Percentiles rank a stretch among this genome's conserved stretches.
These are phyloP conservation scores for Coemansia sp. DNA, from an alignment of 192 early-diverging fungal genomes.

Conservation along the genomic window DNA sequence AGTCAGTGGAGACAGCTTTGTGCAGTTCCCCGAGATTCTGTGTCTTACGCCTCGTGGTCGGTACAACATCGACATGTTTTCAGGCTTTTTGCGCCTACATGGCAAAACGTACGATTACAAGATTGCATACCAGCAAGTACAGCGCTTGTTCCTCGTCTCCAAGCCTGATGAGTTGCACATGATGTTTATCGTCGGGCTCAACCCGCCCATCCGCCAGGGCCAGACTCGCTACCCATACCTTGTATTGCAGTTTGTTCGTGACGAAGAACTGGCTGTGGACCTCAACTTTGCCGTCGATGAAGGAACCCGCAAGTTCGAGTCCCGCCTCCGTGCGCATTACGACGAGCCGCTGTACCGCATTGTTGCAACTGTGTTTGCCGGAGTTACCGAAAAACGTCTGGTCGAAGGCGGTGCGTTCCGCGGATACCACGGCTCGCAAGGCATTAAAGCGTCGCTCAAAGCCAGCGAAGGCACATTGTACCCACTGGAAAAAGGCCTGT, in stretches of 20 bases:
- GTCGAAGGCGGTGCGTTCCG: slow-evolving; percentile 65
- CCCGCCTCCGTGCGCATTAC: slow-evolving; percentile 76
- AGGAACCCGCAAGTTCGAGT: slow-evolving; percentile 67
- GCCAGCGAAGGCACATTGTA: slow-evolving; percentile 95
- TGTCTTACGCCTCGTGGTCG: slow-evolving; percentile 92
- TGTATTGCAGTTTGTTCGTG: slow-evolving; percentile 93
- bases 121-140: slow-evolving; percentile 82
- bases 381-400: slow-evolving; percentile 75
- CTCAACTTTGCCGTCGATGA: slow-evolving; percentile 82
- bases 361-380: slow-evolving; percentile 82
- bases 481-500: slow-evolving; percentile 88
- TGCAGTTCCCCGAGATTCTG: slow-evolving; percentile 82
- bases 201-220: slow-evolving; percentile 95
- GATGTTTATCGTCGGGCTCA: slow-evolving; percentile 91
- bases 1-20: slow-evolving; percentile 83
- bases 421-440: slow-evolving; percentile 73
- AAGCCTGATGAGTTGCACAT: slow-evolving; percentile 93
- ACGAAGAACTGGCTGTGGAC: slow-evolving; percentile 83
- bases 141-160: slow-evolving; percentile 81
- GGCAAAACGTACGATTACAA: slow-evolving; percentile 99
- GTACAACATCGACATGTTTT: slow-evolving; percentile 93
- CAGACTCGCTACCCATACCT: slow-evolving; percentile 94
- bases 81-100: slow-evolving; percentile 85
- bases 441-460: slow-evolving; percentile 94
- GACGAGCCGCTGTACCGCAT: slow-evolving; percentile 86